Percentiles rank a stretch among this genome's conserved stretches.
Evolutionary conservation across 192 early-diverging fungal species (phyloP).

Genomic region (Linnemannia zychae): DNA sequence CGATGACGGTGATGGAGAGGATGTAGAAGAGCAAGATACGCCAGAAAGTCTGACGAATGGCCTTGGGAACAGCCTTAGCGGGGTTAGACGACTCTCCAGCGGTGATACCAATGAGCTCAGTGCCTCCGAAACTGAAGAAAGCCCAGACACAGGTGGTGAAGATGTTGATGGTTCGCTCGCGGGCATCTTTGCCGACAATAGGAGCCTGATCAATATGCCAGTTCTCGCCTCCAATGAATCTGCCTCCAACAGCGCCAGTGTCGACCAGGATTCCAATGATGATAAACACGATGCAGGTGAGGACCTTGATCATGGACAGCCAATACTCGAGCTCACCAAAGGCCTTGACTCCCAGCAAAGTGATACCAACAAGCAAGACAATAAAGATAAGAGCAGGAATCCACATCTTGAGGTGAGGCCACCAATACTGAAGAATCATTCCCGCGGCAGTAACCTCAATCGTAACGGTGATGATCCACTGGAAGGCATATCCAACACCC

Average conservation of each 20-base stretch:
- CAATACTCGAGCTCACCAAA: conserved; percentile 86
- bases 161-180: conserved; percentile 72
- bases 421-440: conserved; percentile 81
- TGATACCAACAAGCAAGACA: conserved; percentile 69
- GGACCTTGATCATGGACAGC: conserved; percentile 86
- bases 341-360: conserved; percentile 71
- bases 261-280: conserved; percentile 82
- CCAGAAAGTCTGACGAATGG: conserved; percentile 86
- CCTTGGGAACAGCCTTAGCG: conserved; percentile 76
- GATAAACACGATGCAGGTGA: conserved; percentile 84
- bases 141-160: conserved; percentile 81
- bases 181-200: conserved; percentile 63
- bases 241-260: conserved; percentile 71
- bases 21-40: conserved; percentile 85
- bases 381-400: conserved; percentile 69
- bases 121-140: conserved; percentile 88
- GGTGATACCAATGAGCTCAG: conserved; percentile 91
- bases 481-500: conserved; percentile 73
- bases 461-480: conserved; percentile 77
- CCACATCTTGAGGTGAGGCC: conserved; percentile 63
- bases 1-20: conserved; percentile 81
- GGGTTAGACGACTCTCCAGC: conserved; percentile 93
- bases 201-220: conserved; percentile 76
- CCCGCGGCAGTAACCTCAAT: conserved; percentile 86
- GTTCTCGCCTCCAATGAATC: conserved; percentile 71